Evolutionary conservation across 371 early-diverging fungal genomes (phyloP).

Genomic region (Mucor circinelloides): DNA sequence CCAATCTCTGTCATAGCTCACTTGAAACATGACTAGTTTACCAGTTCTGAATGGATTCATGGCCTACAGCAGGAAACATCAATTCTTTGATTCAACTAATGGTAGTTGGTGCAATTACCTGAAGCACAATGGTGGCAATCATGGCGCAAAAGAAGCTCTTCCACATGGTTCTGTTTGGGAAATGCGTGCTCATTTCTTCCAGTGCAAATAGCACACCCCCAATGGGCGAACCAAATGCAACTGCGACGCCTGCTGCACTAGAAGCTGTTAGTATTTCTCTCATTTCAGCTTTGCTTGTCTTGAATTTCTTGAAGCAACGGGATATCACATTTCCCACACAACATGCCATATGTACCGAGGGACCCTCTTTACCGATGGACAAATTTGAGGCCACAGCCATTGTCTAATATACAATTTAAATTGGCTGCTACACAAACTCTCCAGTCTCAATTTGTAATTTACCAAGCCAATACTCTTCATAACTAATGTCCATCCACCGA

Average conservation of each 20-base stretch:
- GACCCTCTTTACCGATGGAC: slow-evolving; percentile 94
- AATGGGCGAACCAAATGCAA: slow-evolving; percentile 93
- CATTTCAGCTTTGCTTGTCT: slow-evolving; percentile 83
- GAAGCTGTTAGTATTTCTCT: slow-evolving; percentile 93
- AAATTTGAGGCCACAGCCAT: slow-evolving; percentile 89
- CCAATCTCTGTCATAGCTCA: slow-evolving; percentile 90
- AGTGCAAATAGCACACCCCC: slow-evolving; percentile 95
- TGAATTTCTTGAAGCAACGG: slow-evolving; percentile 82
- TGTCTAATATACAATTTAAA: slow-evolving; percentile 45
- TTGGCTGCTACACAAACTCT: not conserved
- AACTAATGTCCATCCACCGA: slow-evolving; percentile 85
- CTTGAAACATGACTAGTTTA: slow-evolving; percentile 94
- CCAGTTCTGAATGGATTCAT: slow-evolving; percentile 95
- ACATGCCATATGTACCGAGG: slow-evolving; percentile 92
- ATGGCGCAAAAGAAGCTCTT: slow-evolving; percentile 92
- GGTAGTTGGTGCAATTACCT: slow-evolving; percentile 42
- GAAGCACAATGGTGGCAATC: slow-evolving; percentile 88
- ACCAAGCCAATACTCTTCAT: slow-evolving; percentile 88
- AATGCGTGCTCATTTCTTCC: slow-evolving; percentile 95
- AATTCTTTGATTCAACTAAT: not conserved
- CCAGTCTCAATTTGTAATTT: not conserved
- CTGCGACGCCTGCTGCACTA: slow-evolving; percentile 93
- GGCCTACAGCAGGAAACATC: slow-evolving; percentile 35
- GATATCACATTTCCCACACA: slow-evolving; percentile 91
- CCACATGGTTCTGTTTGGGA: slow-evolving; percentile 95